phyloP scores from a whole-genome alignment of 345 rosid species.

The Rhizophora apiculata region DNA sequence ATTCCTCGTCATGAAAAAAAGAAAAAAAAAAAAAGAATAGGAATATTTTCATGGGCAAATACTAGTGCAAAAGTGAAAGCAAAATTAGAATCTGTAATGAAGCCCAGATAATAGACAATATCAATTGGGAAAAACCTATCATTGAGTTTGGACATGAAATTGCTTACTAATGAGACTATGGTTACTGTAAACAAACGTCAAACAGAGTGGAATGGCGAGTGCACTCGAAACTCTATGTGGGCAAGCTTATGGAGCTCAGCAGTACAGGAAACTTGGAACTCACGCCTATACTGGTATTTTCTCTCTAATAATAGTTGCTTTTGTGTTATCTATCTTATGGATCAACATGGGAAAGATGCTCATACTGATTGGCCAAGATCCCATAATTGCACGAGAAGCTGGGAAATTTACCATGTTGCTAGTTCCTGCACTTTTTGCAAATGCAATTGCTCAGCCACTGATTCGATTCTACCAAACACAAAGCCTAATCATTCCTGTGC shows the following conservation, averaged over 20 bases:
- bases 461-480: constrained; percentile 17
- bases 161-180: no score
- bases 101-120: no score
- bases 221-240: constrained; percentile 22
- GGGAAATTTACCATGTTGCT: constrained; percentile 6
- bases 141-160: no score
- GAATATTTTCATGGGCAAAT: no score
- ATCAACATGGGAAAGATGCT: constrained; percentile 14
- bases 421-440: constrained; percentile 14
- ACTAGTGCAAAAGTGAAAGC: no score
- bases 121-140: no score
- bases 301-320: constrained; percentile 2
- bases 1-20: no score
- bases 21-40: no score
- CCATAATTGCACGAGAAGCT: constrained; percentile 16
- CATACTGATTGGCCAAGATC: constrained; percentile 13
- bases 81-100: no score
- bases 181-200: no score
- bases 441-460: constrained; percentile 19
- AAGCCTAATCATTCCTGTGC: constrained; percentile 22
- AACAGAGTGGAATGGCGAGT: constrained; percentile 20
- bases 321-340: constrained; percentile 9
- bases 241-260: constrained; percentile 24
- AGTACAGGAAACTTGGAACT: constrained; percentile 11
- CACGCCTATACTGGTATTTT: constrained; percentile 14